A percentile compares a stretch with the other conserved stretches of the same genome.
These are phyloP conservation scores for Apiospora marii DNA, from an alignment of 2,329 filamentous ascomycete genomes.

Conservation along the genomic window DNA sequence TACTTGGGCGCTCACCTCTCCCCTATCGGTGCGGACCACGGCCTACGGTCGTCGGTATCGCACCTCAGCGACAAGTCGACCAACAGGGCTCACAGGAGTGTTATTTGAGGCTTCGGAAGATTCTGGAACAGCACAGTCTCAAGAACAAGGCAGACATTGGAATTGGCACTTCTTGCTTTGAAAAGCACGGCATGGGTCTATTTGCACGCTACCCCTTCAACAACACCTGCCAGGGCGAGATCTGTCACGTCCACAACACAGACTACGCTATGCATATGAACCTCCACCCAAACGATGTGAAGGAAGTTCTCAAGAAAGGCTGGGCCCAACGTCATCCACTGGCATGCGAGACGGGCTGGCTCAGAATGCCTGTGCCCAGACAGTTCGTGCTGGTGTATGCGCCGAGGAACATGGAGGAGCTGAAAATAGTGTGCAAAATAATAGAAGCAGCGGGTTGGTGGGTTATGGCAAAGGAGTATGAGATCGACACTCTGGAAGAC, in stretches of 20 bases:
- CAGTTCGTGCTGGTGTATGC: constrained; percentile 87
- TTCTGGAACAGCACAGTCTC: constrained; percentile 60
- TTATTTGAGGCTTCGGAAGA: constrained; percentile 61
- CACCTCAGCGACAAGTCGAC: constrained; percentile 41
- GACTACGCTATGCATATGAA: constrained; percentile 83
- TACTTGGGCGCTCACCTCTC: constrained; percentile 61
- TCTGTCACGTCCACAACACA: constrained; percentile 80
- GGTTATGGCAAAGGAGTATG: constrained; percentile 55
- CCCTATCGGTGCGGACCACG: constrained; percentile 69
- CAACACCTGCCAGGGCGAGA: constrained; percentile 79
- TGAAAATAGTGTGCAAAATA: constrained; percentile 72
- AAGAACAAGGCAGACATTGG: constrained; percentile 57
- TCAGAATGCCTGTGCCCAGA: constrained; percentile 72
- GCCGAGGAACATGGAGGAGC: constrained; percentile 70
- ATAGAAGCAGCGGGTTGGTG: constrained; percentile 80
- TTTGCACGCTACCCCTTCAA: constrained; percentile 73
- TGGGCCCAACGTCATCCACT: constrained; percentile 80
- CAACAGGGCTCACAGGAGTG: constrained; percentile 65
- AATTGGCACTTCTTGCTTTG: constrained; percentile 77
- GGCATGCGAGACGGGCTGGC: constrained; percentile 66
- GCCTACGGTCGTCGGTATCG: constrained; percentile 29
- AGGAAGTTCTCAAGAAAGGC: constrained; percentile 73
- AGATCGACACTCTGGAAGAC: constrained; percentile 38
- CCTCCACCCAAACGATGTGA: constrained; percentile 80
- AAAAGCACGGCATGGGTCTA: constrained; percentile 81